Evolutionary conservation across 257 asterid genomes (phyloP), one percentile per base, ranked within the genome.

Genomic region (Striga asiatica): DNA sequence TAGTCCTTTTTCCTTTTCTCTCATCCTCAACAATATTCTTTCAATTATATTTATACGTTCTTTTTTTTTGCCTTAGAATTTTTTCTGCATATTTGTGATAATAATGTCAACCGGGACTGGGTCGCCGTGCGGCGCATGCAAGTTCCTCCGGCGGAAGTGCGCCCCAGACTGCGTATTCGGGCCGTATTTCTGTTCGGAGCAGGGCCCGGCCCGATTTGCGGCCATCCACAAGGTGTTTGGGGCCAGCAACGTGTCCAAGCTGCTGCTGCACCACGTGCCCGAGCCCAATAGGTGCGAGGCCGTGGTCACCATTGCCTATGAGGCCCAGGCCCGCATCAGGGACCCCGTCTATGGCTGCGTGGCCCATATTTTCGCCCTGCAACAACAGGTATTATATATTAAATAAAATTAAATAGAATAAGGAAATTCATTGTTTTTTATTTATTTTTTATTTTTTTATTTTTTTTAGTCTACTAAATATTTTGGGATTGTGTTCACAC

Each of bases 71-170:
- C n/a, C n/a, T n/a, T n/a, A n/a, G n/a, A n/a, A n/a, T n/a, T n/a
- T n/a, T n/a, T n/a, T n/a, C n/a, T n/a, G n/a, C n/a, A n/a, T n/a
- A n/a, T n/a, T n/a, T n/a, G n/a, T n/a, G n/a, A n/a, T n/a, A n/a
- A n/a, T n/a, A n/a, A 37, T 28, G 29, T 65, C 78, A 76, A 64
- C 71, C 28, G 77, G 81, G 14, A 14, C 62, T 3, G 85, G 94
- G 0, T 81, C 95, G 0, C 97, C 97, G n/a, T 89, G 97, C 73
- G 97, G 97, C 14, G 97, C 97, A 49, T 89, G 97, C 82, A 89
- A 89, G 74, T 89, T 89, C 23, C 78, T 89, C 25, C 78, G 97
- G 46, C 74, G 97, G 14, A 89, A 85, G 28, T 89, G 97, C 39
- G 85, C 88, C 2, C 71, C 80, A 0, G 91, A 85, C 7, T 89